Conservation (phyloP, 345 rosid genomes). For the Barbarea vulgaris region DNA sequence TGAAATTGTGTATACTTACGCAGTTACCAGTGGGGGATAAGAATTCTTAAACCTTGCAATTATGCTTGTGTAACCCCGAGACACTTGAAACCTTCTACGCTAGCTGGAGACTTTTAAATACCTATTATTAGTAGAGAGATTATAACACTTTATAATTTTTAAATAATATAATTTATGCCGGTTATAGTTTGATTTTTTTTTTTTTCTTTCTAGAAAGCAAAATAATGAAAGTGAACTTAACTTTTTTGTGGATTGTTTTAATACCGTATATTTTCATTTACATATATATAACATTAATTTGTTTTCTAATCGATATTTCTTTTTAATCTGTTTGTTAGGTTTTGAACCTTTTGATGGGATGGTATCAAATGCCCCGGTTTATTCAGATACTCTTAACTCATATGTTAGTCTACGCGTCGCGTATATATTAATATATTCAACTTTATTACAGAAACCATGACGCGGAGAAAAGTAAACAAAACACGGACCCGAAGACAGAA, state of each 20-base stretch:
- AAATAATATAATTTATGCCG: no score
- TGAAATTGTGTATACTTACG: background rate
- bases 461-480: constrained; percentile 43
- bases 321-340: background rate
- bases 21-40: background rate
- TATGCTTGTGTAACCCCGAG: background rate
- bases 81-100: background rate
- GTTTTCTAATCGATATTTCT: background rate
- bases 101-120: background rate
- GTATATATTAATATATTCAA: background rate
- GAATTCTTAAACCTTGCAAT: no score
- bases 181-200: background rate
- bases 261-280: background rate
- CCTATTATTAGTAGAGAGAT: background rate
- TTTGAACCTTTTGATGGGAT: background rate
- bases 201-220: background rate
- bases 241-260: background rate
- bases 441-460: background rate
- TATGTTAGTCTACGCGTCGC: constrained; percentile 6
- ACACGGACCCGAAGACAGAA: constrained; percentile 29
- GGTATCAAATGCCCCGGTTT: background rate
- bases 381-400: background rate
- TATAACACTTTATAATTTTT: no score
- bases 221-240: background rate
- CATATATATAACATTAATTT: background rate